These are phyloP conservation scores for Fomitopsis schrenkii DNA, from an alignment of 1,284 basidiomycete species.

Conservation along the genomic window DNA sequence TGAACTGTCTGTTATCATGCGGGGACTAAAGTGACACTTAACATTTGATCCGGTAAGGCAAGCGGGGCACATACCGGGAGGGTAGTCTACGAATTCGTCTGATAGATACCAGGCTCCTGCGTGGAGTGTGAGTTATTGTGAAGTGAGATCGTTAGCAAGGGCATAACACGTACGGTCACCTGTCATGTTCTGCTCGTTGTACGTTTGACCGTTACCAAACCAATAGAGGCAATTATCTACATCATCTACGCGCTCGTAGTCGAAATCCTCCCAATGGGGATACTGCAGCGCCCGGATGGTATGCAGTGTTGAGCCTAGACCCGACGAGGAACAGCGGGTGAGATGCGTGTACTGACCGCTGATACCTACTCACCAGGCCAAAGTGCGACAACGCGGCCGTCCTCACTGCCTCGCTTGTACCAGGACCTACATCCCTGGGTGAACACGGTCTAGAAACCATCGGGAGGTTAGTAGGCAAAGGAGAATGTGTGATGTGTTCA, in stretches of 20 bases:
- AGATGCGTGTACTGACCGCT: neutral
- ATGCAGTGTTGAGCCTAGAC: constrained; percentile 48
- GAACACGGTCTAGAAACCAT: constrained; percentile 42
- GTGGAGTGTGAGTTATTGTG: neutral
- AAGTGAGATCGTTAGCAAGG: neutral
- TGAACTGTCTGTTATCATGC: too few species aligned
- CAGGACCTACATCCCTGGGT: constrained; percentile 57
- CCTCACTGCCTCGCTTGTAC: constrained; percentile 60
- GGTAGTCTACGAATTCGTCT: constrained; percentile 31
- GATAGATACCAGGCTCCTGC: constrained; percentile 48
- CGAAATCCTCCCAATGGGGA: constrained; percentile 66
- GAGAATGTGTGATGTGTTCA: too few species aligned
- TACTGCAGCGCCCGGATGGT: constrained; percentile 42
- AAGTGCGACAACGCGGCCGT: constrained; percentile 52
- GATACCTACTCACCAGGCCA: constrained; percentile 46
- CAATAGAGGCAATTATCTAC: constrained; percentile 49
- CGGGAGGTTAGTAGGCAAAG: neutral
- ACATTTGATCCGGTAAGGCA: too few species aligned
- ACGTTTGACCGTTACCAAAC: constrained; percentile 53
- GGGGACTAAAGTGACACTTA: too few species aligned
- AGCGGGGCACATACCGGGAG: constrained; percentile 10
- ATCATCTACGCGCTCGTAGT: constrained; percentile 45
- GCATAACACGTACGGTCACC: constrained; percentile 41
- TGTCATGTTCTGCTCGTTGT: constrained; percentile 36
- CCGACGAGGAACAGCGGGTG: neutral